Evolutionary conservation across 352 stramenopile species (phyloP).

Genomic region (Globisporangium solare): DNA sequence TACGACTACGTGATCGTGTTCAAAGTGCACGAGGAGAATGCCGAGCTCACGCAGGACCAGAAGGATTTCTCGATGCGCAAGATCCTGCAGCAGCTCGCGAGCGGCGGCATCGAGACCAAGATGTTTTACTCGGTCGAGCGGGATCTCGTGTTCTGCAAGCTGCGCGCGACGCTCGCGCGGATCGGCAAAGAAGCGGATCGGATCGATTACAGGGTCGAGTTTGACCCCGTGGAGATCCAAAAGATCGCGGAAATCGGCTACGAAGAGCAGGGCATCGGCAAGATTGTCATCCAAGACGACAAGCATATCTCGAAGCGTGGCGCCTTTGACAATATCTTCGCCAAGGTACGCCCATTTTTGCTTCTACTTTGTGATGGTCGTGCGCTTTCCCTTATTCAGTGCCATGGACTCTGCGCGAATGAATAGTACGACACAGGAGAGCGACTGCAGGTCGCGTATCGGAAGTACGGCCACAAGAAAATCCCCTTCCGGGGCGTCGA

Average conservation of each 20-base stretch:
- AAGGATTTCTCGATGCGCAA: slow-evolving; percentile 72
- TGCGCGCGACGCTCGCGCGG: slow-evolving; percentile 59
- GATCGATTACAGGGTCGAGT: slow-evolving; percentile 80
- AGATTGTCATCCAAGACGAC: slow-evolving; percentile 57
- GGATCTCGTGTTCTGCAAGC: slow-evolving; percentile 73
- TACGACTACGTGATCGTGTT: slow-evolving; percentile 83
- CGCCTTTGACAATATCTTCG: slow-evolving; percentile 68
- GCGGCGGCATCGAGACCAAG: slow-evolving; percentile 75
- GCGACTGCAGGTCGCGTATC: slow-evolving; percentile 57
- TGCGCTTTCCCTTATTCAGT: not conserved
- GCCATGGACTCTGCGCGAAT: not conserved
- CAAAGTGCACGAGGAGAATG: slow-evolving; percentile 71
- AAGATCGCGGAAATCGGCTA: slow-evolving; percentile 52
- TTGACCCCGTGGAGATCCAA: slow-evolving; percentile 51
- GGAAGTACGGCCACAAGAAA: slow-evolving; percentile 65
- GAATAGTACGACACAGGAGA: slow-evolving; percentile 54
- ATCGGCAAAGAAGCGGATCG: slow-evolving; percentile 65
- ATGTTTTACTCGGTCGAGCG: slow-evolving; percentile 75
- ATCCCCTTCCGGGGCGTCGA: slow-evolving; percentile 71
- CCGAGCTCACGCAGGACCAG: slow-evolving; percentile 41
- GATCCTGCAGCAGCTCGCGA: slow-evolving; percentile 60
- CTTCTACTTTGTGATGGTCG: not conserved
- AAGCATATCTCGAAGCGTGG: slow-evolving; percentile 46
- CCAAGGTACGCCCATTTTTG: slow-evolving; percentile 40
- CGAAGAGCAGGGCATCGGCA: slow-evolving; percentile 50